A percentile compares a stretch with the other conserved stretches of the same genome.
Evolutionary conservation across 306 rosid genomes (phyloP).

Genomic region (Citrullus amarus): DNA sequence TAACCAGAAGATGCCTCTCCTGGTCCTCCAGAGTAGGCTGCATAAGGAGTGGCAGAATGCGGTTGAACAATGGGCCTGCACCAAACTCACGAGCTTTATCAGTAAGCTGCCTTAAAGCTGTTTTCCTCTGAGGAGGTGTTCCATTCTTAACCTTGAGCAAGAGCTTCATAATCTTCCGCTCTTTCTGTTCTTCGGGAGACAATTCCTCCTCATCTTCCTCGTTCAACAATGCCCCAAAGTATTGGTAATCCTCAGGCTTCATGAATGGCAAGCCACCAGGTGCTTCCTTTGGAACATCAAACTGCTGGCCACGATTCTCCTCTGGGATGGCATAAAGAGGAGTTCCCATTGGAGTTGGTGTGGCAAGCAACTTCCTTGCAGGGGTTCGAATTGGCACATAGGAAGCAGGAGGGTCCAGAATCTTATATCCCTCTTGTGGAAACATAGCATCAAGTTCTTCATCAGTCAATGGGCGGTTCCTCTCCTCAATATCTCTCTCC

Average conservation of each 20-base stretch:
- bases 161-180: conserved; percentile 74
- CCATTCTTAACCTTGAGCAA: conserved; percentile 69
- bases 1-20: conserved; percentile 72
- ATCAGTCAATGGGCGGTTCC: conserved; percentile 60
- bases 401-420: conserved; percentile 52
- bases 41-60: conserved; percentile 65
- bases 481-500: conserved; percentile 76
- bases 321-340: conserved; percentile 59
- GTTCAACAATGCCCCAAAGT: conserved; percentile 57
- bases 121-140: conserved; percentile 65
- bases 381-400: conserved; percentile 68
- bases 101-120: conserved; percentile 63
- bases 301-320: conserved; percentile 75
- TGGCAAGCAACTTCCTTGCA: conserved; percentile 58
- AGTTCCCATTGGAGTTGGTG: conserved; percentile 61
- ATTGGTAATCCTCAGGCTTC: conserved; percentile 74
- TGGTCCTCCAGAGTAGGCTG: conserved; percentile 76
- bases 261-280: conserved; percentile 66
- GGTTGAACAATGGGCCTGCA: conserved; percentile 68
- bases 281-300: conserved; percentile 61
- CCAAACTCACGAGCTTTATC: conserved; percentile 73
- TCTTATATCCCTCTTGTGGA: conserved; percentile 67
- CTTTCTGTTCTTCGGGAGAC: conserved; percentile 66
- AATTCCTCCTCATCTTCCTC: conserved; percentile 61
- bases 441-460: conserved; percentile 71